phyloP scores from a whole-genome alignment of 2,329 filamentous ascomycete species.

The Lecanicillium sp. region DNA sequence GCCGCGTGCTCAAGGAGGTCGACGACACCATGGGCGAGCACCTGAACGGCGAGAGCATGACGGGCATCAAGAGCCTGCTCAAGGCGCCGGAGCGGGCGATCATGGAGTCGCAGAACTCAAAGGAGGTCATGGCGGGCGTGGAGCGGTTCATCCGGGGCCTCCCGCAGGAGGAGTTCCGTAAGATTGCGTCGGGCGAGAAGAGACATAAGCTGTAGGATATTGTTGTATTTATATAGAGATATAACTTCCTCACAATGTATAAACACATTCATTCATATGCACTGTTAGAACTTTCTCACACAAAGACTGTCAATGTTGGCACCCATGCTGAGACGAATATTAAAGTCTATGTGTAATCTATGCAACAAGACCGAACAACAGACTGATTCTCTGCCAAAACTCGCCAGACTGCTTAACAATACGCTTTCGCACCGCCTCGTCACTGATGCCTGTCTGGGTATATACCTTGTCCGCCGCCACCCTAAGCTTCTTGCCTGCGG shows the following conservation, averaged over 20 bases:
- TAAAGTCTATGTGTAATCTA: constrained; percentile 19
- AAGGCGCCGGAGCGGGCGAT: constrained; percentile 64
- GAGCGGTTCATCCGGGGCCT: constrained; percentile 73
- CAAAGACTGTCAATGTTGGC: too few relatives aligned
- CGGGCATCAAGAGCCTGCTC: constrained; percentile 81
- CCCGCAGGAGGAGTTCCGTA: constrained; percentile 83
- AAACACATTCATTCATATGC: too few relatives aligned
- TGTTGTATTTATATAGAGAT: neutral
- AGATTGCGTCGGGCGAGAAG: constrained; percentile 82
- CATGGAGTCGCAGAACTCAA: constrained; percentile 70
- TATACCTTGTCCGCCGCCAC: constrained; percentile 42
- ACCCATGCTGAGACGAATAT: too few relatives aligned
- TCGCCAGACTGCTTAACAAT: constrained; percentile 61
- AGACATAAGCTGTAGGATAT: constrained; percentile 73
- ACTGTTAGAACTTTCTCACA: too few relatives aligned
- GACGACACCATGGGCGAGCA: constrained; percentile 75
- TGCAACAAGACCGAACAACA: constrained; percentile 74
- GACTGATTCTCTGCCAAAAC: constrained; percentile 75
- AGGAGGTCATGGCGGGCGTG: constrained; percentile 80
- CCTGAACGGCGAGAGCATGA: constrained; percentile 69
- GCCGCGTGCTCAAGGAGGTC: constrained; percentile 69
- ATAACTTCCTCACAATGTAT: too few relatives aligned
- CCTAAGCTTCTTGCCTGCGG: constrained; percentile 29
- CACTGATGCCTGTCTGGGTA: constrained; percentile 41
- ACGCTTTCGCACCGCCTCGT: constrained; percentile 43